Evolutionary conservation across 352 stramenopile genomes (phyloP), one percentile per base, ranked within the genome.

Genomic region (Phytophthora cryptogea): DNA sequence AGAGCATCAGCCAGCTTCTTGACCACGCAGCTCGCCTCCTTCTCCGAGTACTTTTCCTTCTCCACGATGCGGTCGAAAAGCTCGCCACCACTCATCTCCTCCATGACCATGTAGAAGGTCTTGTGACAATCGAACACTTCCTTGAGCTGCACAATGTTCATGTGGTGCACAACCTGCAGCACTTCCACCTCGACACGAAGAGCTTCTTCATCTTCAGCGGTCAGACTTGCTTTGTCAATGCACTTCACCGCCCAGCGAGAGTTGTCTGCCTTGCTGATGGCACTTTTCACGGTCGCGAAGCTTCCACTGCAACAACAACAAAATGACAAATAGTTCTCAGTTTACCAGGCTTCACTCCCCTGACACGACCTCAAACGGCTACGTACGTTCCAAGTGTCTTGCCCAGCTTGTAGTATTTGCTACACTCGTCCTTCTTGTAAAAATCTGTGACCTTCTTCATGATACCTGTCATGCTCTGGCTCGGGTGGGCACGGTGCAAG

Each of bases 11-110:
- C 78, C 28, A 97, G 83, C 64, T 96, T 89, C 48, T 88, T 88
- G 50, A 98, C 90, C 7, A 91, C 84, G 11, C 56, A 52, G 40
- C 80, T 85, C 4, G 91, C 92, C 56, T 97, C 89, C 28, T 91
- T 81, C 59, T 98, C 91, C 0, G 81, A 90, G 73, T 97, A 98
- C 50, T 96, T 94, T 31, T 96, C 83, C 56, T 96, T 95, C 59
- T 95, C 71, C 30, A 97, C 92, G 54, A 98, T 96, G 50, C 92
- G 78, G 59, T 97, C 92, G 60, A 97, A 98, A 28, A 98, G 79
- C 59, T 98, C 92, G 6, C 89, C 90, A 27, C 92, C 92, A 37
- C 76, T 93, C 76, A 95, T 92, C 51, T 96, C 78, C 59, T 97
- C 90, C 81, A 97, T 96, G 59, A 97, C 86, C 80, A 97, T 94